Conservation (phyloP, 2,329 filamentous ascomycete genomes). For the Fusarium aywerte region DNA sequence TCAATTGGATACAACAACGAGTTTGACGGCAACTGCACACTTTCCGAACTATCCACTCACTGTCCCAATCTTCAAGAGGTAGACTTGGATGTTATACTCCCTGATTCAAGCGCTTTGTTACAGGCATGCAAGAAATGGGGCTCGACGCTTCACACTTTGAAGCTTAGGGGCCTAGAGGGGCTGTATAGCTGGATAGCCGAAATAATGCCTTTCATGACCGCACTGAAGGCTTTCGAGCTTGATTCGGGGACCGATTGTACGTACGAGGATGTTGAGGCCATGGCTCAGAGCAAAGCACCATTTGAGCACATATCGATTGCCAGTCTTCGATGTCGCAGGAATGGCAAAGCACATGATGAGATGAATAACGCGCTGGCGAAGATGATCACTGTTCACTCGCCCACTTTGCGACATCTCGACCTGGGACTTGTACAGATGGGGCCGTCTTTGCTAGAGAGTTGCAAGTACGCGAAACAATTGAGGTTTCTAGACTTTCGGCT, state of each 20-base stretch:
- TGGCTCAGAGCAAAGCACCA: neutral
- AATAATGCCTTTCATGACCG: neutral
- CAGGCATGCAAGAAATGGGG: neutral
- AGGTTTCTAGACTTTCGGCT: neutral
- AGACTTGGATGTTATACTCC: fast-evolving
- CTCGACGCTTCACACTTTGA: neutral
- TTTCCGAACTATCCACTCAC: neutral
- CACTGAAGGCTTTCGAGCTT: neutral
- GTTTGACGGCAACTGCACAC: neutral
- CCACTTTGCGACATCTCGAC: neutral
- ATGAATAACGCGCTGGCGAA: neutral
- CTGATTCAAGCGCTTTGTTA: neutral
- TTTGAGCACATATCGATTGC: neutral
- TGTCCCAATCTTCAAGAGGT: neutral
- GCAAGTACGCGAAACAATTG: neutral
- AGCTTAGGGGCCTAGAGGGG: neutral
- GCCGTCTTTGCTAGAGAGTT: neutral
- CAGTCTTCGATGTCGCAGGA: too few relatives aligned
- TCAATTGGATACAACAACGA: neutral
- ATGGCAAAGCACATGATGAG: neutral
- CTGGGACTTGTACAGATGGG: neutral
- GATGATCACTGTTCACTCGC: slow-evolving; percentile 7
- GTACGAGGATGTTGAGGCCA: neutral
- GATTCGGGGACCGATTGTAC: too few relatives aligned
- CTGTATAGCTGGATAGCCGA: neutral